Conservation (phyloP, 2,329 filamentous ascomycete species). For the Apiospora rasikravindrae region DNA sequence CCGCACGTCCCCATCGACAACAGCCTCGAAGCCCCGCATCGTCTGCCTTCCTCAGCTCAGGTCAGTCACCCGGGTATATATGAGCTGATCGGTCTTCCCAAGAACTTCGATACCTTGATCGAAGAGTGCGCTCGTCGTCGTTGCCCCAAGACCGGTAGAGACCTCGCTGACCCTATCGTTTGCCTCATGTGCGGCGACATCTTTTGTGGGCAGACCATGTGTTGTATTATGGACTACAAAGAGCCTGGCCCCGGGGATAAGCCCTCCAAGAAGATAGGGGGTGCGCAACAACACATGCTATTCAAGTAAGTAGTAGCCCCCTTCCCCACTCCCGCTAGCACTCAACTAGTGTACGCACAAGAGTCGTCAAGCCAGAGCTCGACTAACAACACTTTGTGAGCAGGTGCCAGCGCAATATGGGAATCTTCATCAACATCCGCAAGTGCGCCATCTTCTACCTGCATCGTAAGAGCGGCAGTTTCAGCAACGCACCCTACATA, state of each 20-base stretch:
- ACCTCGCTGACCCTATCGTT: conserved; percentile 86
- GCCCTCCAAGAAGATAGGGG: conserved; percentile 64
- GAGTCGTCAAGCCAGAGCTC: conserved; percentile 21
- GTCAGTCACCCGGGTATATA: conserved; percentile 88
- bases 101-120: conserved; percentile 89
- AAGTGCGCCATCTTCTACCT: conserved; percentile 93
- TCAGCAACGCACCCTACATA: conserved; percentile 87
- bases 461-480: conserved; percentile 82
- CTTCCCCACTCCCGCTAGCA: conserved; percentile 17
- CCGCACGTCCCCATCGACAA: conserved; percentile 20
- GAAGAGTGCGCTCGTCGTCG: conserved; percentile 85
- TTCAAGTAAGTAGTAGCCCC: conserved; percentile 63
- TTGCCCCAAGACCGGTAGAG: conserved; percentile 90
- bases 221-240: conserved; percentile 74
- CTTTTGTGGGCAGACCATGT: conserved; percentile 92
- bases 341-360: not conserved
- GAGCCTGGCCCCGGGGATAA: conserved; percentile 46
- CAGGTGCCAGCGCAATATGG: conserved; percentile 87
- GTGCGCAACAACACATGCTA: conserved; percentile 87
- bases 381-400: conserved; percentile 31
- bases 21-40: conserved; percentile 21
- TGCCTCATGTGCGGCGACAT: conserved; percentile 97
- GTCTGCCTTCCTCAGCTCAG: conserved; percentile 49
- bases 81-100: conserved; percentile 89
- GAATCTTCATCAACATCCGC: conserved; percentile 95